phyloP scores from a whole-genome alignment of 345 rosid species.

The Geranium brycei region DNA sequence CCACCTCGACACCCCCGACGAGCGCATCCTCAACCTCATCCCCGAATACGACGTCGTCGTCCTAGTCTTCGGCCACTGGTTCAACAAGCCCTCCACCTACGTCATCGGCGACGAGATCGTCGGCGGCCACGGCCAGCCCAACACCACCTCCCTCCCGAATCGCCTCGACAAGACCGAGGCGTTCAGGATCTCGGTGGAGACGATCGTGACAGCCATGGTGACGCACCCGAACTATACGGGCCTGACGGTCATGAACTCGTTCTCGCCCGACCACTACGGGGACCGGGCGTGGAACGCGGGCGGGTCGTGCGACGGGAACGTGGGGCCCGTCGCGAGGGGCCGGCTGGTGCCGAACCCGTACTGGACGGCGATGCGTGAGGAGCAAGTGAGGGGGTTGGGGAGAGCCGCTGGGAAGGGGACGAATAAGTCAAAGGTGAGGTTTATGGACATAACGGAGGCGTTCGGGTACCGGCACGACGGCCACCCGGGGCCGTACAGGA shows the following conservation, averaged over 20 bases:
- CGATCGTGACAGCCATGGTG: constrained; percentile 51
- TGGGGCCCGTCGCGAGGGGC: constrained; percentile 42
- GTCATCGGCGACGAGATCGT: constrained; percentile 64
- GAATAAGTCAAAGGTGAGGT: constrained; percentile 40
- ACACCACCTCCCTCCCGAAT: constrained; percentile 41
- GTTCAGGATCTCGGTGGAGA: constrained; percentile 76
- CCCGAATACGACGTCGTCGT: constrained; percentile 63
- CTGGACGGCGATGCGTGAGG: constrained; percentile 60
- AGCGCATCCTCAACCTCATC: constrained; percentile 53
- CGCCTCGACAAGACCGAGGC: constrained; percentile 75
- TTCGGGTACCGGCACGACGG: constrained; percentile 93
- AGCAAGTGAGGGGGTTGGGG: constrained; percentile 59
- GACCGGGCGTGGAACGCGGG: constrained; percentile 98
- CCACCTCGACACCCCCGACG: constrained; percentile 73
- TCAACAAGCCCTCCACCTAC: constrained; percentile 84
- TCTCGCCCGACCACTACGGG: constrained; percentile 93
- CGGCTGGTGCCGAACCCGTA: constrained; percentile 68
- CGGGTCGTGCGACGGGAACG: constrained; percentile 90
- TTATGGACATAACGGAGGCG: constrained; percentile 77
- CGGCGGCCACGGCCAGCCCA: constrained; percentile 97
- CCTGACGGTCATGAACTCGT: constrained; percentile 60
- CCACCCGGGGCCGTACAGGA: constrained; percentile 93
- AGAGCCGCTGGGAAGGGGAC: constrained; percentile 27
- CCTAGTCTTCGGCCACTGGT: constrained; percentile 95
- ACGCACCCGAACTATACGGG: constrained; percentile 70